These are phyloP conservation scores for Sindora glabra DNA, from an alignment of 306 rosid genomes.

Conservation along the genomic window DNA sequence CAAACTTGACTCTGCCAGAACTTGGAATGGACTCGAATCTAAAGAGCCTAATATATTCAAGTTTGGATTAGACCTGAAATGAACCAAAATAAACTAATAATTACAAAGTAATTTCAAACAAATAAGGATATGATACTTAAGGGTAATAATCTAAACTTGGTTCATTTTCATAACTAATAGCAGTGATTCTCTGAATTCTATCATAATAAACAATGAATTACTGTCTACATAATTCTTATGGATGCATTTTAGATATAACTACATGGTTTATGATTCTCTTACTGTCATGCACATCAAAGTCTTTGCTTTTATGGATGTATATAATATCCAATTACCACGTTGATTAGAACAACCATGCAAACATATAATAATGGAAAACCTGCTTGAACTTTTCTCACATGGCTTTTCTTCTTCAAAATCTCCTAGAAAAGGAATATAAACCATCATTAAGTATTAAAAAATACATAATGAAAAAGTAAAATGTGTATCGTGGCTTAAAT, in stretches of 20 bases:
- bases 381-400: constrained; percentile 27
- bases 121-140: too few species aligned
- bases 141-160: too few species aligned
- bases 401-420: constrained; percentile 41
- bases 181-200: too few species aligned
- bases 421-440: constrained; percentile 43
- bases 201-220: constrained; percentile 31
- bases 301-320: constrained; percentile 44
- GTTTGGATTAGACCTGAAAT: too few species aligned
- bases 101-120: too few species aligned
- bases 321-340: constrained; percentile 59
- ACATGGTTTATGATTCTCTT: background rate
- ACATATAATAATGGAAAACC: constrained; percentile 80
- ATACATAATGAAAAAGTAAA: background rate
- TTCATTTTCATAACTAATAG: too few species aligned
- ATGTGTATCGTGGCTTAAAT: constrained; percentile 3
- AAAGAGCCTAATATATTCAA: too few species aligned
- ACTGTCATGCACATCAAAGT: background rate
- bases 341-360: constrained; percentile 57
- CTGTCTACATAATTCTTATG: constrained; percentile 12
- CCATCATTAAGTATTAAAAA: background rate
- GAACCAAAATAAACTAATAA: too few species aligned
- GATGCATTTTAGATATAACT: too few species aligned
- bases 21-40: too few species aligned
- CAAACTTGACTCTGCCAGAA: too few species aligned